phyloP scores from a whole-genome alignment of 208 protist species.

The Blechomonas ayalai region DNA sequence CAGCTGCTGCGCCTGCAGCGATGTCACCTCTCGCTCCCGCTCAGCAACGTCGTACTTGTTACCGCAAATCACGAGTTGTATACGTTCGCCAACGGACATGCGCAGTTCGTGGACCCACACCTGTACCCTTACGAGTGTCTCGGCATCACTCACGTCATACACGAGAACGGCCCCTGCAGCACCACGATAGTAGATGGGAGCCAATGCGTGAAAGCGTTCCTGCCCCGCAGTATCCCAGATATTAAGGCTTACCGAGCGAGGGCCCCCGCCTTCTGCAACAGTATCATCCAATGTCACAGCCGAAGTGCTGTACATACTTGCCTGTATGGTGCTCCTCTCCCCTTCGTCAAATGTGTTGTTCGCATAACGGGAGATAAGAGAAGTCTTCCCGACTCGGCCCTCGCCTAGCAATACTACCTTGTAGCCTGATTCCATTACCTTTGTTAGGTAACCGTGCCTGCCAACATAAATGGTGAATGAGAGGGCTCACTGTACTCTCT shows the following conservation, averaged over 20 bases:
- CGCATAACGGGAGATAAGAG: slow-evolving; percentile 65
- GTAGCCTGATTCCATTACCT: slow-evolving; percentile 19
- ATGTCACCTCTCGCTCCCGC: slow-evolving; percentile 61
- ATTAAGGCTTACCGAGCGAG: slow-evolving; percentile 32
- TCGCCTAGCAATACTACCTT: slow-evolving; percentile 83
- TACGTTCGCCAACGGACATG: slow-evolving; percentile 84
- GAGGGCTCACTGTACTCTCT: too few relatives aligned
- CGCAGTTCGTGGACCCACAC: slow-evolving; percentile 94
- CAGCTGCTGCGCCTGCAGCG: slow-evolving; percentile 51
- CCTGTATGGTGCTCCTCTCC: slow-evolving; percentile 60
- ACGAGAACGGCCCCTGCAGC: slow-evolving; percentile 88
- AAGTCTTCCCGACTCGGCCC: slow-evolving; percentile 82
- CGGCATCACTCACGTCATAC: slow-evolving; percentile 94
- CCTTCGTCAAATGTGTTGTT: slow-evolving; percentile 54
- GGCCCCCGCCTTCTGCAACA: slow-evolving; percentile 4
- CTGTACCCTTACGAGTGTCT: slow-evolving; percentile 90
- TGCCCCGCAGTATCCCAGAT: slow-evolving; percentile 78
- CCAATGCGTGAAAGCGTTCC: slow-evolving; percentile 78
- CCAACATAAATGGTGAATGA: too few relatives aligned
- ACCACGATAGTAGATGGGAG: slow-evolving; percentile 84
- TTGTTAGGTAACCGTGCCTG: not conserved
- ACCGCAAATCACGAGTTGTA: slow-evolving; percentile 88
- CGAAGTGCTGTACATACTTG: slow-evolving; percentile 52
- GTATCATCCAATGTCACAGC: slow-evolving; percentile 36
- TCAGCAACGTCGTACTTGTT: slow-evolving; percentile 90